Evolutionary conservation across 2,329 filamentous ascomycete species (phyloP).

Genomic region (Trichoderma gracile): DNA sequence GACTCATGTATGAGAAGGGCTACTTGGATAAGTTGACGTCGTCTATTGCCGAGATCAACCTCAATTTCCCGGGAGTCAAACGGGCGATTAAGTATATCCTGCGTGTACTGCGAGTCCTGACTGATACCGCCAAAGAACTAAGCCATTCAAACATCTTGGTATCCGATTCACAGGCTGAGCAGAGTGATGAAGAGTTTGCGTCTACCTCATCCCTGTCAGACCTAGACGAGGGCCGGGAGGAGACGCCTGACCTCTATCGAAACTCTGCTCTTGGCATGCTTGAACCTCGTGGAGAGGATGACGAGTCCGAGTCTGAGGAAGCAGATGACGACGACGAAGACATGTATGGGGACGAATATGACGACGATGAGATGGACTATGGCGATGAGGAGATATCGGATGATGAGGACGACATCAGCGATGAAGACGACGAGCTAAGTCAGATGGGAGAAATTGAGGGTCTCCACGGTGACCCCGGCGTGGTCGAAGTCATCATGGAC

Average conservation of each 20-base stretch:
- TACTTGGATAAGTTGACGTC: slow-evolving; percentile 85
- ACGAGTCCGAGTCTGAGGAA: slow-evolving; percentile 75
- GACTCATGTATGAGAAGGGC: slow-evolving; percentile 98
- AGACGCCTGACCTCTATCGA: slow-evolving; percentile 94
- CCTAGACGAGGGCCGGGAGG: slow-evolving; percentile 80
- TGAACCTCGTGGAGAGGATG: slow-evolving; percentile 77
- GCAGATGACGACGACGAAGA: slow-evolving; percentile 77
- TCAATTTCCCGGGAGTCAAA: slow-evolving; percentile 92
- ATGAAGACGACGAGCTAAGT: slow-evolving; percentile 80
- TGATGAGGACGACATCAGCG: slow-evolving; percentile 84
- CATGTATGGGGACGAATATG: slow-evolving; percentile 90
- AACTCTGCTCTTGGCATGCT: slow-evolving; percentile 96
- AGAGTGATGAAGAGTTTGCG: slow-evolving; percentile 81
- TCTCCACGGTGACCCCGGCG: slow-evolving; percentile 60
- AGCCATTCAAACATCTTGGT: slow-evolving; percentile 80
- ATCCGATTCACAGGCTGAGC: slow-evolving; percentile 62
- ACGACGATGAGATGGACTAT: slow-evolving; percentile 92
- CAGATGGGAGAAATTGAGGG: slow-evolving; percentile 86
- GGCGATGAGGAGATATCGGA: slow-evolving; percentile 78
- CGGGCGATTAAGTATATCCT: slow-evolving; percentile 95
- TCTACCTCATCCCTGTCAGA: slow-evolving; percentile 89
- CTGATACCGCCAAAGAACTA: slow-evolving; percentile 80
- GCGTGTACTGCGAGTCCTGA: slow-evolving; percentile 82
- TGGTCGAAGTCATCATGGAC: slow-evolving; percentile 79
- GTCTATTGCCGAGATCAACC: slow-evolving; percentile 91